Evolutionary conservation across 1,139 yeast genomes (phyloP), one percentile per base, ranked within the genome.

Genomic region (Arxiozyma bovina): DNA sequence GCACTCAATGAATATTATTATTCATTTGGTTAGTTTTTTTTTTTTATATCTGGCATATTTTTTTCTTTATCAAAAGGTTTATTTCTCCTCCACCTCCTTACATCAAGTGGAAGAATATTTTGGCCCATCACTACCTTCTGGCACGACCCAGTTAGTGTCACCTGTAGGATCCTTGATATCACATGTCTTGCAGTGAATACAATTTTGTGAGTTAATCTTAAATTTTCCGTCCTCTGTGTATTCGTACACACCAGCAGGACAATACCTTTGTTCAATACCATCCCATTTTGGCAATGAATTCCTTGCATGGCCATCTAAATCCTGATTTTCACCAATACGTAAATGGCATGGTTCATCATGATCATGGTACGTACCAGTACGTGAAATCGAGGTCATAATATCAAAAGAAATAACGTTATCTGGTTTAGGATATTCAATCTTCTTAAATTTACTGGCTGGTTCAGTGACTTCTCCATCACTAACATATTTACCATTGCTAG

Each of bases 71-170:
- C 34, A 30, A 30, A 4, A 30, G 30, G 4, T 30, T 30, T 30
- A 30, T 30, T 9, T 30, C 34, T 3, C n/a, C n/a, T 15, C n/a
- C 6, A 3, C n/a, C 40, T 34, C 8, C n/a, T 15, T 6, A 15
- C 45, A 44, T 48, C 48, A 54, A 42, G 55, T 51, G 38, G 42
- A 48, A 20, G 70, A 64, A 70, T 91, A 91, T 70, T 91, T 93
- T 57, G 99, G 99, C 11, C 99, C 99, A 68, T 86, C 98, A 44
- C 98, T 97, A 58, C 99, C 98, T 73, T 93, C 98, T 4, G 99
- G 99, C 18, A 89, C 96, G 9, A 83, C 80, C 99, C 99, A 93
- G 67, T 81, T 79, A 59, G 93, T 93, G 68, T 91, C 97, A 72
- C 91, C 97, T 0, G 89, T 77, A 11, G 99, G 99, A 18, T 86